phyloP scores from a whole-genome alignment of 225 moss, liverwort and hornwort genomes.

The Sphagnum tenellum region DNA sequence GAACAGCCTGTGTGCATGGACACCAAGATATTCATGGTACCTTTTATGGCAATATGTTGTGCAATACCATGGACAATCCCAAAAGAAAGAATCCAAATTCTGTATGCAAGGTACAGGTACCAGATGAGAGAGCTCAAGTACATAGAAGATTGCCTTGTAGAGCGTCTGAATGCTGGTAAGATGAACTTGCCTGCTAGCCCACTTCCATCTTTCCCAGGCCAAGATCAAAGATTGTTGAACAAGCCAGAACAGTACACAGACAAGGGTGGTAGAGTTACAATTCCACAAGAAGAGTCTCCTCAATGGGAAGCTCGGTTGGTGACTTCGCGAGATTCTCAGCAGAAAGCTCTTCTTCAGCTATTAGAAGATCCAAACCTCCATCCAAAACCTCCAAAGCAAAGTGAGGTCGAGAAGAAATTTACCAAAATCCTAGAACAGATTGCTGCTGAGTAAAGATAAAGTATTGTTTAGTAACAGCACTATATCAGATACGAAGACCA shows the following conservation, averaged over 20 bases:
- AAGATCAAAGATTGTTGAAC: background rate
- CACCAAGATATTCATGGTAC: constrained; percentile 2
- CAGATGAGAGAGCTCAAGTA: constrained; percentile 3
- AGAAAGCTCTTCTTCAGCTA: background rate
- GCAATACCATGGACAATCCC: constrained; percentile 1
- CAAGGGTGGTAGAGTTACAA: background rate
- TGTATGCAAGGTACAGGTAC: constrained; percentile 1
- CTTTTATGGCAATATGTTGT: background rate
- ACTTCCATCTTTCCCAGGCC: constrained; percentile 3
- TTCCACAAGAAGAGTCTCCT: background rate
- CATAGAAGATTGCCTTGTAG: constrained; percentile 7
- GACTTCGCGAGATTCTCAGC: background rate
- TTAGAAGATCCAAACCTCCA: background rate
- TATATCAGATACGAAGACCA: no score
- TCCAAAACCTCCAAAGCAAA: background rate
- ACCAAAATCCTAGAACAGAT: background rate
- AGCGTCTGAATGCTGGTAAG: constrained; percentile 5
- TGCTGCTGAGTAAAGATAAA: background rate
- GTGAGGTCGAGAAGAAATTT: background rate
- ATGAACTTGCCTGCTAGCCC: background rate
- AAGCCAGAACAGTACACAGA: background rate
- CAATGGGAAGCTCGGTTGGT: background rate
- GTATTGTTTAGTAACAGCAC: no score
- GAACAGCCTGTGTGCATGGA: constrained; percentile 13
- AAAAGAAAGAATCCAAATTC: background rate